Base-by-base conservation (phyloP, 768 basidiomycete genomes). In the Psilocybe cubensis region DNA sequence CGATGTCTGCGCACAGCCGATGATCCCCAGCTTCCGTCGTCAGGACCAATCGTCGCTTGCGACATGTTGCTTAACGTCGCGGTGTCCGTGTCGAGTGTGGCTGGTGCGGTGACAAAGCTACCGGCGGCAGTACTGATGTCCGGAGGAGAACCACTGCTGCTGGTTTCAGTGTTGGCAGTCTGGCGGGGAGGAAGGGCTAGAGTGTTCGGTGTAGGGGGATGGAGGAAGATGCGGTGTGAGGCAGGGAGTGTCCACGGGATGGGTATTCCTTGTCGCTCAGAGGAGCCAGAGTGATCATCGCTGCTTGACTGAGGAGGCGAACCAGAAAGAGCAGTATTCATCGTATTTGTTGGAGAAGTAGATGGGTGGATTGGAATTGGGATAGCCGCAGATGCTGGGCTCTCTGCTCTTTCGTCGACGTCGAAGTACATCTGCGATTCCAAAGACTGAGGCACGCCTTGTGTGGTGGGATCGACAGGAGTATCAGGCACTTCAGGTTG, bases 51-150 rank as follows among this genome's bases (percentile, higher is more conserved):
- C 10, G 46, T 48, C 48, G 12, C 45, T 46, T 38, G 54, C 38
- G 25, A 51, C 58, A 21, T 59, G 25, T 54, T 56, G 33, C 56
- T 35, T 14, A 57, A 23, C 28, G 55, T 47, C 18, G 56, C 59
- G 27, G 54, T 63, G 25, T 83, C 85, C 61, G 81, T 79, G 65
- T 80, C 78, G 17, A 87, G 68, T 6, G 86, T 88, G 45, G 81
- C 79, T 40, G 89, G 79, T 17, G 83, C 81, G 4, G 89, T 89
- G 20, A 90, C 79, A 61, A 89, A 88, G 54, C 88, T 90, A 57
- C 79, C 79, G 2, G 83, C 79, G 11, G 89, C 88, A 0, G 87
- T 87, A 68, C 88, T 89, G 65, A 91, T 79, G 67, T 87, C 87
- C 0, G 81, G 79, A 35, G 74, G 82, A 63, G 82, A 82, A 21